Evolutionary conservation across 179 eudicot species (phyloP).

Genomic region (Spergularia azorica): DNA sequence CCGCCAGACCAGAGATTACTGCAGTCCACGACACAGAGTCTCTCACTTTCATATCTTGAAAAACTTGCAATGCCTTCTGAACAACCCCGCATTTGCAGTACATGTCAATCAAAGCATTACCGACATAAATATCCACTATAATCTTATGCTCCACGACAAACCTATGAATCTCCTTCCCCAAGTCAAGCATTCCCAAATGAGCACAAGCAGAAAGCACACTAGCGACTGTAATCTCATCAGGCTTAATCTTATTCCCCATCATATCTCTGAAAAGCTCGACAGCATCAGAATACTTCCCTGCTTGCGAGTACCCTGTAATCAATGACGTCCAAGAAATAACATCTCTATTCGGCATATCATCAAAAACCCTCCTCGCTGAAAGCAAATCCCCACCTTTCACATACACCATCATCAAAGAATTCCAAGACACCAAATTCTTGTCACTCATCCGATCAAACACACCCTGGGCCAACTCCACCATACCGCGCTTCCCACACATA

Average conservation of each 20-base stretch:
- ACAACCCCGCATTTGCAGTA: conserved; percentile 68
- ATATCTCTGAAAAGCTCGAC: conserved; percentile 48
- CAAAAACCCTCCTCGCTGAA: conserved; percentile 50
- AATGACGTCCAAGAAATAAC: conserved; percentile 74
- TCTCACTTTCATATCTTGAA: conserved; percentile 46
- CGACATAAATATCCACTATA: conserved; percentile 53
- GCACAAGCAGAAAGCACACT: conserved; percentile 67
- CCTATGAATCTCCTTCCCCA: conserved; percentile 54
- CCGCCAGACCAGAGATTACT: conserved; percentile 59
- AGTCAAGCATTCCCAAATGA: conserved; percentile 51
- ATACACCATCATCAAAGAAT: conserved; percentile 58
- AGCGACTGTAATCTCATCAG: conserved; percentile 50
- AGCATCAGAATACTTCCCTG: conserved; percentile 44
- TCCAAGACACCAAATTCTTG: conserved; percentile 67
- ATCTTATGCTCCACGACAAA: conserved; percentile 38
- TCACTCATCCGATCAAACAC: conserved; percentile 59
- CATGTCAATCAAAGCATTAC: conserved; percentile 62
- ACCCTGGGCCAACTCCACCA: conserved; percentile 41
- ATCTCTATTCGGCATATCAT: conserved; percentile 67
- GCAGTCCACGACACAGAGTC: conserved; percentile 68
- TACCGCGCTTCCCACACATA: conserved; percentile 61
- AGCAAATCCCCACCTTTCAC: conserved; percentile 52
- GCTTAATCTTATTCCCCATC: conserved; percentile 51
- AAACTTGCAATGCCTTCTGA: conserved; percentile 48
- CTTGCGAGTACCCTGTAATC: conserved; percentile 59